Evolutionary conservation across 2,329 filamentous ascomycete species (phyloP), one percentile per base, ranked within the genome.

Genomic region (Aureobasidium lini): DNA sequence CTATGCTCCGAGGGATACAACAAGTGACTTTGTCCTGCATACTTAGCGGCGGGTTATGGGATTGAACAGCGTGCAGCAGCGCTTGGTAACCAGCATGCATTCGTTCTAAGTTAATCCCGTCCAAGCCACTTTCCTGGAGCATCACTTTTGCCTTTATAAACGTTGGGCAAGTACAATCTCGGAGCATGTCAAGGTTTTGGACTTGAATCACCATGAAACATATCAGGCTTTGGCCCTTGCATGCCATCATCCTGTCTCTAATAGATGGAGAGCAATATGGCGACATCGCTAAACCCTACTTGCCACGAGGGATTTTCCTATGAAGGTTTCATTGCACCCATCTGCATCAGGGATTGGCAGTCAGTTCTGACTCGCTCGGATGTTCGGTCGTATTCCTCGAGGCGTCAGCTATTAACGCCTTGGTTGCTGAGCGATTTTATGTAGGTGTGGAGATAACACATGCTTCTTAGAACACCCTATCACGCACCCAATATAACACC

Each of bases 161-260:
- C 40, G 43, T 57, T 40, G 54, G 31, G 28, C 36, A 34, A 23
- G 34, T 3, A 32, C 42, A 56, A 57, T 47, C 32, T 57, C 54
- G 18, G 28, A 48, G 42, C 28, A 31, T 40, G 54, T 47, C 54
- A 57, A 57, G 43, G 54, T 57, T 48, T 57, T 13, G 43, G 32
- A 10, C 43, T 18, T 48, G 54, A 57, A 39, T 23, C 54, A 57
- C 43, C 39, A 29, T 34, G 54, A 48, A 57, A 57, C 43, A 32
- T 29, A 31, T 40, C 54, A 47, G 10, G 23, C 18, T 48, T 47
- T 39, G 43, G 43, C 54, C 34, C 54, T 57, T 36, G 39, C 52
- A 57, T 57, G 42, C 32, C 31, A 57, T 57, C 16, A 57, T 57
- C 15, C 39, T 36, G 52, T 57, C 54, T 48, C 34, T 40, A 34